A percentile compares a stretch with the other conserved stretches of the same genome.
phyloP scores from a whole-genome alignment of 2,329 filamentous ascomycete species.

The Drechmeria coniospora region DNA sequence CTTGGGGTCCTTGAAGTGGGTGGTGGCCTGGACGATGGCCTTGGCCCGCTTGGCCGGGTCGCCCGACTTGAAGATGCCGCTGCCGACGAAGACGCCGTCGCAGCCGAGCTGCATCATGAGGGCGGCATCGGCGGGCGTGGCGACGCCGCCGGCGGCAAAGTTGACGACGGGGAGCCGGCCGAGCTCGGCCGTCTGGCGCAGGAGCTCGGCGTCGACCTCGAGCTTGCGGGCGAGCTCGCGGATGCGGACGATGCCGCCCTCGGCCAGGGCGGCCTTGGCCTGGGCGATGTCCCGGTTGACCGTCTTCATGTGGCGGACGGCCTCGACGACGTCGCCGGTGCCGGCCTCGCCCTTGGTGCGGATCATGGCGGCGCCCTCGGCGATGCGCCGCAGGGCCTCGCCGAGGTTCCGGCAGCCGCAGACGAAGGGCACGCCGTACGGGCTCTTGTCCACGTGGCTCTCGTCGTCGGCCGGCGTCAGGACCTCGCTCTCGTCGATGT shows the following conservation, averaged over 20 bases:
- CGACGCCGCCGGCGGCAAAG: constrained; percentile 96
- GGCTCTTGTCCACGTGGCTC: constrained; percentile 82
- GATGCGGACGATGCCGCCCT: constrained; percentile 34
- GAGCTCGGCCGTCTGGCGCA: constrained; percentile 75
- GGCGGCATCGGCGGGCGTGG: constrained; percentile 92
- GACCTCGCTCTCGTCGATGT: constrained; percentile 97
- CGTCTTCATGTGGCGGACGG: constrained; percentile 88
- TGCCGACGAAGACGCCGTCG: constrained; percentile 94
- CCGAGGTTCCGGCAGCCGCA: constrained; percentile 91
- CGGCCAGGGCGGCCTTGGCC: constrained; percentile 58
- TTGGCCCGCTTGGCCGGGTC: constrained; percentile 79
- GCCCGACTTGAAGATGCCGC: constrained; percentile 93
- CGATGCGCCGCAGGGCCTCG: constrained; percentile 79
- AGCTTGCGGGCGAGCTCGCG: constrained; percentile 70
- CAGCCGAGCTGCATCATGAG: constrained; percentile 98
- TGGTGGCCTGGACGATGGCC: constrained; percentile 89
- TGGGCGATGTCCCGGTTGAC: constrained; percentile 69
- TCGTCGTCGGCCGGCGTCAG: constrained; percentile 84
- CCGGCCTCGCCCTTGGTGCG: constrained; percentile 96
- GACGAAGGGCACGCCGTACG: constrained; percentile 77
- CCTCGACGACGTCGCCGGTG: constrained; percentile 92
- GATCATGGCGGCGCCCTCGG: constrained; percentile 96
- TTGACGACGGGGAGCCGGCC: constrained; percentile 89
- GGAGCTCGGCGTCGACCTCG: constrained; percentile 59
- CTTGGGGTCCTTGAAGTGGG: constrained; percentile 75